phyloP scores from a whole-genome alignment of 2,329 filamentous ascomycete species.

The Triangularia verruculosa region DNA sequence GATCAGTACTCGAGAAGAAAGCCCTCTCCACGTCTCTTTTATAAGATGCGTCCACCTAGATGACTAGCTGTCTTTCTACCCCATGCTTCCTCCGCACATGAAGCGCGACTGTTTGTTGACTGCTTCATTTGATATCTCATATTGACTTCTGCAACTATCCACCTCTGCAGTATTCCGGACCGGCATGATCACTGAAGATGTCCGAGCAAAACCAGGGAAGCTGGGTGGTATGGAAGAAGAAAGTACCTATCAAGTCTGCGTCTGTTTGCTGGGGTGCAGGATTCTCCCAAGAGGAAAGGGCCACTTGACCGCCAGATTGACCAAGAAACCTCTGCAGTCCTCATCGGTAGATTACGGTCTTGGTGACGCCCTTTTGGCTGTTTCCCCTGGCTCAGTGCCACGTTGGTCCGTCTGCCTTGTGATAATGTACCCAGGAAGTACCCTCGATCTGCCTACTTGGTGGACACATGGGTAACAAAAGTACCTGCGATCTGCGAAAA shows the following conservation, averaged over 20 bases:
- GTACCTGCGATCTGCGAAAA: not conserved
- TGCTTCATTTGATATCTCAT: not conserved
- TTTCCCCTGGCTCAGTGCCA: not conserved
- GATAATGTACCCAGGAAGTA: not conserved
- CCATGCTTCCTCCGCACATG: not conserved
- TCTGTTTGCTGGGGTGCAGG: not conserved
- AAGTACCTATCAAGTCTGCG: not conserved
- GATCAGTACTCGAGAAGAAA: not conserved
- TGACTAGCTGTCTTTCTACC: not conserved
- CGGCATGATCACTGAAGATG: not conserved
- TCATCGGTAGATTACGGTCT: not conserved
- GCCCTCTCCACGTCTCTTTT: not conserved
- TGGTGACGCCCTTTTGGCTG: not conserved
- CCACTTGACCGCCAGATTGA: not conserved
- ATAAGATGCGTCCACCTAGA: not conserved
- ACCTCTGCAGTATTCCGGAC: not conserved
- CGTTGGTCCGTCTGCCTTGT: not conserved
- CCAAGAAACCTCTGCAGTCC: not conserved
- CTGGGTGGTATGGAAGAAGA: not conserved
- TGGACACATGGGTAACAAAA: not conserved
- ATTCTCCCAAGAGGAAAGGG: not conserved
- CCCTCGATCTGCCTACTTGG: not conserved
- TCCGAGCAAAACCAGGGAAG: not conserved
- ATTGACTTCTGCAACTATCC: not conserved
- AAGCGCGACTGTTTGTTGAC: not conserved